These are phyloP conservation scores for Xylariales sp. DNA, from an alignment of 2,329 filamentous ascomycete genomes.

Conservation along the genomic window DNA sequence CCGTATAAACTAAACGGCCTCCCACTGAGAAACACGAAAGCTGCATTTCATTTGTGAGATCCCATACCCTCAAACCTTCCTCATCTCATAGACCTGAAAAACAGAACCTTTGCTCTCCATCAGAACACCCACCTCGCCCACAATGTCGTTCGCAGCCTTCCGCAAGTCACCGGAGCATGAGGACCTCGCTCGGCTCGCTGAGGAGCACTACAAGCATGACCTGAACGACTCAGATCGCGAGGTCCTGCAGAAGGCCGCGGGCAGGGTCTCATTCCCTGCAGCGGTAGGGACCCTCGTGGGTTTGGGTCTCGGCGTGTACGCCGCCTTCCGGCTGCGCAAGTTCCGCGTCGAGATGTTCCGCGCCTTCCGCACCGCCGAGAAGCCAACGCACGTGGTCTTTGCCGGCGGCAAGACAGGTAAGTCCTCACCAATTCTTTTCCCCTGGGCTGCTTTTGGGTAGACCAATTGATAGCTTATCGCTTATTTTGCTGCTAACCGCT, in stretches of 20 bases:
- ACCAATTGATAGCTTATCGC: too few species aligned
- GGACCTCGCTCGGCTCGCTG: slow-evolving; percentile 50
- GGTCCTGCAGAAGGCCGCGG: slow-evolving; percentile 49
- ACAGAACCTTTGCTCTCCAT: too few species aligned
- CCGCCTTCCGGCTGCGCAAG: slow-evolving; percentile 52
- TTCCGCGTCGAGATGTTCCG: slow-evolving; percentile 56
- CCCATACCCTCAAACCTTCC: too few species aligned
- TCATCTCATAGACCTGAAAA: too few species aligned
- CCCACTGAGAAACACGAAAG: too few species aligned
- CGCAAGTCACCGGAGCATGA: slow-evolving; percentile 30
- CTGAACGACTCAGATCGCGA: slow-evolving; percentile 52
- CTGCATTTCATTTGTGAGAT: too few species aligned
- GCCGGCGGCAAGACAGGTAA: slow-evolving; percentile 54
- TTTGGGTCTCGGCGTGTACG: slow-evolving; percentile 52
- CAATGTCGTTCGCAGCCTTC: slow-evolving; percentile 27
- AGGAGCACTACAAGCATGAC: slow-evolving; percentile 55
- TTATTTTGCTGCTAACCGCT: too few species aligned
- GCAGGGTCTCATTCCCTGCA: slow-evolving; percentile 49
- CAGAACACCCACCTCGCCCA: too few species aligned
- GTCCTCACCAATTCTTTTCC: too few species aligned
- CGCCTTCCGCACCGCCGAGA: slow-evolving; percentile 56
- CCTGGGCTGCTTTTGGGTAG: too few species aligned
- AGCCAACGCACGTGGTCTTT: slow-evolving; percentile 59
- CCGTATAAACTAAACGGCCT: too few species aligned
- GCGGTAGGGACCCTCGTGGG: slow-evolving; percentile 56